Percentiles rank a stretch among this genome's conserved stretches.
These are phyloP conservation scores for Lactarius akahatsu DNA, from an alignment of 768 basidiomycete genomes.

Conservation along the genomic window DNA sequence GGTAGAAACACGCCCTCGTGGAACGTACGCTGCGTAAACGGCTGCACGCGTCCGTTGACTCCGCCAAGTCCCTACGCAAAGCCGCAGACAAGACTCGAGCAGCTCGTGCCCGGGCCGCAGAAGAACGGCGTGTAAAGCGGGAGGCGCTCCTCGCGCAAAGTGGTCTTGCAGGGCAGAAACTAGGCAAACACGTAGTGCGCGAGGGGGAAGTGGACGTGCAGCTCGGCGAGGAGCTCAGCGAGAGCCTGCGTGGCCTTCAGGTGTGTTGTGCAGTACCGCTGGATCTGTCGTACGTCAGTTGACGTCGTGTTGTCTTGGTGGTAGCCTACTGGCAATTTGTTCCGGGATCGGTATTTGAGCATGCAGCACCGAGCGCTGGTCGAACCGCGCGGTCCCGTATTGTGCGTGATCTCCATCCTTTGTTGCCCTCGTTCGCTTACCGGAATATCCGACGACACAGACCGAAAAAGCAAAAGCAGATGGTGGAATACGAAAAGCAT, in stretches of 20 bases:
- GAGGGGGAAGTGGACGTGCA: slow-evolving; percentile 77
- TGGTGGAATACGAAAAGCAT: slow-evolving; percentile 73
- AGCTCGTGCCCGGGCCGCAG: slow-evolving; percentile 41
- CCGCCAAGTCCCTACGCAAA: slow-evolving; percentile 53
- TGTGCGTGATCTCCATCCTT: slow-evolving; percentile 47
- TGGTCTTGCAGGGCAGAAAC: slow-evolving; percentile 68
- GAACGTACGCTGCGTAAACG: slow-evolving; percentile 61
- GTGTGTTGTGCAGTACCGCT: slow-evolving; percentile 41
- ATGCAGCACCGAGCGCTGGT: slow-evolving; percentile 85
- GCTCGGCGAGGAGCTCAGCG: slow-evolving; percentile 85
- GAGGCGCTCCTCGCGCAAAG: slow-evolving; percentile 51
- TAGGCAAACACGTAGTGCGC: slow-evolving; percentile 80
- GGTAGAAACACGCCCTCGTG: slow-evolving; percentile 62
- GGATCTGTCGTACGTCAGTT: background rate
- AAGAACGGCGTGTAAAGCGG: slow-evolving; percentile 44
- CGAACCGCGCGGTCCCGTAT: slow-evolving; percentile 78
- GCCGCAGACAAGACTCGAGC: slow-evolving; percentile 38
- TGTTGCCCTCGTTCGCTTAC: background rate
- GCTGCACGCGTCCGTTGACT: slow-evolving; percentile 56
- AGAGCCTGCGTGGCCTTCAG: slow-evolving; percentile 81
- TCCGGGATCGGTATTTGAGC: slow-evolving; percentile 84
- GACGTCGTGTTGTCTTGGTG: background rate
- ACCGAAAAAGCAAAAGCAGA: slow-evolving; percentile 52
- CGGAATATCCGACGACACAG: slow-evolving; percentile 36
- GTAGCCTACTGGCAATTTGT: slow-evolving; percentile 91